Percentiles rank a stretch among this genome's conserved stretches.
These are phyloP conservation scores for Nannizziopsis arthrosporioides DNA, from an alignment of 2,329 filamentous ascomycete genomes.

Conservation along the genomic window DNA sequence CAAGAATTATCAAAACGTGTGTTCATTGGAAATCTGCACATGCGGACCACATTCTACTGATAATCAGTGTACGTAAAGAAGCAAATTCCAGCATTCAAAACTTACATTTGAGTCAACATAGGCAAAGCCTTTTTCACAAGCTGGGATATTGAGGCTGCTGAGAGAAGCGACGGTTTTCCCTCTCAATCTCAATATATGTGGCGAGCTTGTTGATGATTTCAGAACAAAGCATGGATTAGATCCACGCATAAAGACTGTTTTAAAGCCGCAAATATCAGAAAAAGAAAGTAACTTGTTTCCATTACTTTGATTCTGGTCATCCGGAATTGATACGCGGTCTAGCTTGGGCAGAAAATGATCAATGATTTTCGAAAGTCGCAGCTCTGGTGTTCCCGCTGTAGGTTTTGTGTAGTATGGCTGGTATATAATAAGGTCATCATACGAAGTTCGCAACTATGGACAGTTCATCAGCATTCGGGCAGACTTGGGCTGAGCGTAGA, in stretches of 20 bases:
- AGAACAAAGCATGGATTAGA: slow-evolving; percentile 68
- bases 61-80: background rate
- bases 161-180: slow-evolving; percentile 58
- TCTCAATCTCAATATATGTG: slow-evolving; percentile 62
- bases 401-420: slow-evolving; percentile 53
- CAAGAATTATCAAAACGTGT: slow-evolving; percentile 66
- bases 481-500: background rate
- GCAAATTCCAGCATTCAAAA: background rate
- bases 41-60: slow-evolving; percentile 53
- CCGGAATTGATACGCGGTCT: slow-evolving; percentile 28
- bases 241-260: slow-evolving; percentile 71
- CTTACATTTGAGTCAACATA: slow-evolving; percentile 55
- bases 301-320: background rate
- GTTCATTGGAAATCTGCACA: slow-evolving; percentile 57
- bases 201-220: slow-evolving; percentile 65
- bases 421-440: slow-evolving; percentile 78
- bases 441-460: slow-evolving; percentile 58
- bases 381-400: slow-evolving; percentile 21
- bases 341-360: slow-evolving; percentile 56
- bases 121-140: slow-evolving; percentile 70
- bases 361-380: slow-evolving; percentile 65
- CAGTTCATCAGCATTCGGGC: background rate
- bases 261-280: slow-evolving; percentile 56
- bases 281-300: slow-evolving; percentile 40
- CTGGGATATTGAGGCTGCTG: slow-evolving; percentile 63